Base-by-base conservation (phyloP, 495 filamentous ascomycete species). In the Hypoxylon cercidicola region DNA sequence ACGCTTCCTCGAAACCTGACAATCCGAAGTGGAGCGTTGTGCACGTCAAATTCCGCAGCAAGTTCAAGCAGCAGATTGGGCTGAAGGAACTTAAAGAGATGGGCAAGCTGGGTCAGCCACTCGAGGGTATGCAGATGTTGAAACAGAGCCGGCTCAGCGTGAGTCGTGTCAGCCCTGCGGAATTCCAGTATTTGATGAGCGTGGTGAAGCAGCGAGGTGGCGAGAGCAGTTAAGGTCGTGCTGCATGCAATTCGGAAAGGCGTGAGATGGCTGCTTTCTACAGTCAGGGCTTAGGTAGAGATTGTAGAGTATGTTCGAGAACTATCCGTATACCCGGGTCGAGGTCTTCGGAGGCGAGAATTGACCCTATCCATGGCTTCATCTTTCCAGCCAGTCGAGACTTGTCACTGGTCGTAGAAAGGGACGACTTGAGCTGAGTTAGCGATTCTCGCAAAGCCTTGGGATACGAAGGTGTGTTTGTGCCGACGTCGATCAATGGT, bases 21-120 rank as follows among this genome's bases (percentile, higher is more conserved):
- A 84, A 89, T 39, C 92, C 92, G 7, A 93, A 89, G 70, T 99
- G 95, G 95, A 89, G 85, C 35, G 84, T 92, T 37, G 95, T 98
- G 18, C 88, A 94, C 53, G 95, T 99, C 44, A 82, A 87, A 69
- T 97, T 96, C 74, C 84, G 88, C 51, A 85, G 84, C 70, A 97
- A 96, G 76, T 89, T 98, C 61, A 72, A 75, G n/a, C 79, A 84
- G n/a, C 82, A 87, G 3, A 81, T 97, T 49, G 85, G 84, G 8
- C 79, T 97, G 56, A 84, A 85, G 59, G 89, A 93, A 68, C 82
- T 99, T 40, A 89, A 92, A 69, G 82, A 79, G 35, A 84, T 82
- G 73, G 77, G 77, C 23, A 72, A 83, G 41, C 71, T 83, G 3
- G 90, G 88, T 9, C 80, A 83, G 34, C 76, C 86, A 25, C 83